Evolutionary conservation across 768 basidiomycete genomes (phyloP).

Genomic region (Pisolithus sp.): DNA sequence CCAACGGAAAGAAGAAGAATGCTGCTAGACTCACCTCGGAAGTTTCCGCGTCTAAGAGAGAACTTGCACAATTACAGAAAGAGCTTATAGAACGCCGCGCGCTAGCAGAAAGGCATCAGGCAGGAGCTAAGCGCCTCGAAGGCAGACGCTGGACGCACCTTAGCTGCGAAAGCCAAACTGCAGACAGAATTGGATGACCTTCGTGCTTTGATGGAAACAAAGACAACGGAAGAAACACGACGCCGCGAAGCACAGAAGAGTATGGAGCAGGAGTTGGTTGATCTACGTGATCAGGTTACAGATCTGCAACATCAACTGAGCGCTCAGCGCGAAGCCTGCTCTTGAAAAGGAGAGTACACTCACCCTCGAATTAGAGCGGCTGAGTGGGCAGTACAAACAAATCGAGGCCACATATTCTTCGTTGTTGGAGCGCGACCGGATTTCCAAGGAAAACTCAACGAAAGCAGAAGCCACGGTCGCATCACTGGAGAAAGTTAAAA

Average conservation of each 20-base stretch:
- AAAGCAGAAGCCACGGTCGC: constrained; percentile 43
- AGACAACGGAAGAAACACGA: constrained; percentile 79
- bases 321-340: constrained; percentile 52
- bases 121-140: constrained; percentile 57
- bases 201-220: constrained; percentile 75
- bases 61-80: constrained; percentile 48
- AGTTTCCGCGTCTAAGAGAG: constrained; percentile 45
- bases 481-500: constrained; percentile 64
- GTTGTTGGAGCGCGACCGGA: constrained; percentile 55
- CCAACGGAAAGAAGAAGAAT: constrained; percentile 70
- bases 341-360: constrained; percentile 67
- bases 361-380: constrained; percentile 66
- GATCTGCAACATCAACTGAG: constrained; percentile 63
- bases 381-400: constrained; percentile 51
- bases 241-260: constrained; percentile 80
- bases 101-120: constrained; percentile 57
- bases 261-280: constrained; percentile 75
- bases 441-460: constrained; percentile 43
- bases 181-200: constrained; percentile 84
- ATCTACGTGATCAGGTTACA: constrained; percentile 58
- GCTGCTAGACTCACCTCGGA: constrained; percentile 50
- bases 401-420: constrained; percentile 58
- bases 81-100: constrained; percentile 65
- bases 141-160: constrained; percentile 43
- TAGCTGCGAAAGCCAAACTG: constrained; percentile 49